A percentile compares a stretch with the other conserved stretches of the same genome.
phyloP scores from a whole-genome alignment of 75 land plant genomes.

The Selaginella tamariscina region DNA sequence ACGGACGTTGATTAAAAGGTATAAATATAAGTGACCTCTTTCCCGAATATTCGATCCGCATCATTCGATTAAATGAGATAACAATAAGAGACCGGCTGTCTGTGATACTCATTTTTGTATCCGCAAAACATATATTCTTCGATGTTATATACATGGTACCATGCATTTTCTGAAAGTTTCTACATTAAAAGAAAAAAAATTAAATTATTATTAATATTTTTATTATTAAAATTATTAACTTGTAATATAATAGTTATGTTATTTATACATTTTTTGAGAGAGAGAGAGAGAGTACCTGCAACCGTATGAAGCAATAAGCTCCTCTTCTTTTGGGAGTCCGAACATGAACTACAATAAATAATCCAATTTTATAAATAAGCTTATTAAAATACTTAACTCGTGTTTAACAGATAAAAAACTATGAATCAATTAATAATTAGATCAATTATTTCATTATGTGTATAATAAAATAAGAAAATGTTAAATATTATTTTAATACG shows the following conservation, averaged over 20 bases:
- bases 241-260: not conserved
- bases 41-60: constrained; percentile 3
- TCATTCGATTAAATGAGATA: not conserved
- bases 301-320: not conserved
- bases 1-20: constrained; percentile 5
- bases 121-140: constrained; percentile 7
- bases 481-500: too few species aligned
- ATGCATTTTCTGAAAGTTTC: not conserved
- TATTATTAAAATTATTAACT: not conserved
- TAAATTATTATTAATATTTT: not conserved
- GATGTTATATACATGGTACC: constrained; percentile 3
- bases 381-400: too few species aligned
- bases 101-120: not conserved
- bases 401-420: too few species aligned
- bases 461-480: too few species aligned
- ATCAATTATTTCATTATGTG: too few species aligned
- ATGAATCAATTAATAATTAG: too few species aligned
- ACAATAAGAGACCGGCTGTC: not conserved
- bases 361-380: not conserved
- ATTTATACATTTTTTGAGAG: not conserved
- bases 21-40: not conserved
- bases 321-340: constrained; percentile 9
- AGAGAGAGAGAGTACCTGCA: constrained; percentile 1
- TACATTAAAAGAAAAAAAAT: not conserved
- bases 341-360: constrained; percentile 2